phyloP scores from a whole-genome alignment of 441 rosid genomes.

The Breynia disticha region DNA sequence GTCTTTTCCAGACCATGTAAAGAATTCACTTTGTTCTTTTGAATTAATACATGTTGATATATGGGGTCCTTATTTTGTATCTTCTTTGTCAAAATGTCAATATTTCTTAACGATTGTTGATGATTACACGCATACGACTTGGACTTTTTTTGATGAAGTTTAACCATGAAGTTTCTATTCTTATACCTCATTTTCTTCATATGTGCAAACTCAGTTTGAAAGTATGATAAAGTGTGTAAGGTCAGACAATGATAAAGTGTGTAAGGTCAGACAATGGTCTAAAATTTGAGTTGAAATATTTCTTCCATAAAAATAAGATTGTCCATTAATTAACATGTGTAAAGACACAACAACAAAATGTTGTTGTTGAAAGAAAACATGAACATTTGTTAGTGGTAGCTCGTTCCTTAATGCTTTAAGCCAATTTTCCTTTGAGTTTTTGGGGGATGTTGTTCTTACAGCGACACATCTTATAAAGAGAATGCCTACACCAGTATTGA shows the following conservation, averaged over 20 bases:
- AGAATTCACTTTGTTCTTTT: neutral
- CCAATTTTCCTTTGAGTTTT: neutral
- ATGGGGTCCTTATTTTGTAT: neutral
- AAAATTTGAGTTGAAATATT: neutral
- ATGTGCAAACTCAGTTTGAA: neutral
- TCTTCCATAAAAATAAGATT: neutral
- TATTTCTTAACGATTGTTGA: neutral
- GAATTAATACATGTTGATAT: neutral
- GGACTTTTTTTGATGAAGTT: neutral
- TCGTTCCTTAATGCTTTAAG: neutral
- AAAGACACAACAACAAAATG: neutral
- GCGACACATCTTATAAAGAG: neutral
- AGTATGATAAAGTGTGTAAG: neutral
- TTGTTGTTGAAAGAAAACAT: conserved; percentile 4
- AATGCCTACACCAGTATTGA: neutral
- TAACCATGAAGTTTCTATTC: neutral
- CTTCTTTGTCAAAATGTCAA: neutral
- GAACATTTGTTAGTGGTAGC: neutral
- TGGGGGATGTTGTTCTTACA: neutral
- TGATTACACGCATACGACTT: neutral
- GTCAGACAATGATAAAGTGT: neutral
- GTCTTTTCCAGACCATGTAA: neutral
- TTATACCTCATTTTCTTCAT: neutral
- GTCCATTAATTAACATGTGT: neutral
- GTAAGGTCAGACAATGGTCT: neutral